A percentile compares a stretch with the other conserved stretches of the same genome.
These are phyloP conservation scores for Oryza meyeriana DNA, from an alignment of 176 grass and related monocot species.

Conservation along the genomic window DNA sequence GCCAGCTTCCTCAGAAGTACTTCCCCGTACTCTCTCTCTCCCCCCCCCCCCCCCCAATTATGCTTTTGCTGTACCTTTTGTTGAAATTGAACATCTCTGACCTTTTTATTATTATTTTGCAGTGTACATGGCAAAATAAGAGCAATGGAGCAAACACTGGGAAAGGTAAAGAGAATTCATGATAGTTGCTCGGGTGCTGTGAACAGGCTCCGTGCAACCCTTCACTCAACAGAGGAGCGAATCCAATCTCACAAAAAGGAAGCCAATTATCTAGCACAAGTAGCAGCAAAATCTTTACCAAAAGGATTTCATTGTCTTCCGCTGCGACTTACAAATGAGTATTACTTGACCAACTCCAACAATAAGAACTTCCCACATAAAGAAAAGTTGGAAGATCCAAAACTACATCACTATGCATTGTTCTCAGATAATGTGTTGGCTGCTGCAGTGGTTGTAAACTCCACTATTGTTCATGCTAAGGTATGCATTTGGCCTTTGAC, in stretches of 20 bases:
- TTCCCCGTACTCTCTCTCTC: neutral
- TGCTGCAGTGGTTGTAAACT: slow-evolving; percentile 86
- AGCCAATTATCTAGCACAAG: slow-evolving; percentile 63
- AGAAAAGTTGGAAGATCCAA: slow-evolving; percentile 80
- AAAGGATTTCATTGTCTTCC: slow-evolving; percentile 91
- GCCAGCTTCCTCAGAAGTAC: slow-evolving; percentile 74
- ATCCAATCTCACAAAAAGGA: slow-evolving; percentile 64
- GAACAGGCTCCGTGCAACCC: slow-evolving; percentile 51
- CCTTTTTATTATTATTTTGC: slow-evolving; percentile 31
- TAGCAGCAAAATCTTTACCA: slow-evolving; percentile 79
- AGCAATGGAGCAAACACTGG: slow-evolving; percentile 73
- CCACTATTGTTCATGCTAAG: slow-evolving; percentile 82
- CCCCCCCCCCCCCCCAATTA: neutral
- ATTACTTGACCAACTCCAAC: slow-evolving; percentile 48
- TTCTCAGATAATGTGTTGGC: slow-evolving; percentile 96
- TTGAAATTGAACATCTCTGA: slow-evolving; percentile 2
- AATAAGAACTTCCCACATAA: slow-evolving; percentile 44
- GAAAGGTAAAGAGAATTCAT: slow-evolving; percentile 59
- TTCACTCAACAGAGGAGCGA: slow-evolving; percentile 75
- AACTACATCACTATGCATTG: slow-evolving; percentile 87
- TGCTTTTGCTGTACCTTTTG: neutral
- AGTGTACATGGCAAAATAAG: slow-evolving; percentile 73
- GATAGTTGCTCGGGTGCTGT: slow-evolving; percentile 57
- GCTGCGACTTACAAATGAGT: slow-evolving; percentile 76
- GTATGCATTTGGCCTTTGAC: slow-evolving; percentile 18